Evolutionary conservation across 768 basidiomycete species (phyloP), one percentile per base, ranked within the genome.

Genomic region (Austroboletus eburneus): DNA sequence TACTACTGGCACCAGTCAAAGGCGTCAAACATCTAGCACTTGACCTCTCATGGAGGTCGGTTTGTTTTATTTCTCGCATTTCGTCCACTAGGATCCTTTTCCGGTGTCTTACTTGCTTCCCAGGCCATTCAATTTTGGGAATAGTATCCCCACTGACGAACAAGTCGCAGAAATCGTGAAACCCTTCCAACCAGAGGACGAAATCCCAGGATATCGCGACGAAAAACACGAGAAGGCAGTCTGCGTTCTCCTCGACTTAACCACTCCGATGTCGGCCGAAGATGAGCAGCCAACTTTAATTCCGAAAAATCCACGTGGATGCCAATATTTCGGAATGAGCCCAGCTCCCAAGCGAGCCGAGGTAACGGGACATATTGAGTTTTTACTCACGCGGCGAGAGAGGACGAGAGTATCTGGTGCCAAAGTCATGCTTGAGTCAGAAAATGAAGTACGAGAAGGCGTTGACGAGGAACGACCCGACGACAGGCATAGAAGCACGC

Each of bases 1-100:
- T 42, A 12, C 58, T 72, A 45, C 53, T 85, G 52, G 77, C 72
- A 59, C 78, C 78, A 52, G 74, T 71, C 14, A 81, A 78, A 56
- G 85, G 85, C 2, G 60, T 79, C 18, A 73, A 77, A 45, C 71
- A 83, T 4, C 67, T 87, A 4, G 69, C 74, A 18, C 69, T 87
- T 13, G 72, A 78, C 25, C 65, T 89, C 41, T 80, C 81, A 13
- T 88, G 86, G 86, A 74, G 76, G 85, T 85, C 47, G 40, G 75
- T 69, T 42, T 42, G 27, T 40, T 42, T 44, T 29, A 18, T 44
- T 25, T 27, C 27, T 23, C 18, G 21, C 25, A 13, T 13, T 38
- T 30, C 30, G 27, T 39, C 35, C 20, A 3, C 25, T 17, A 29
- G 23, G 17, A 13, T 42, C 25, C 12, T 46, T 23, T 40, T 27